Percentiles rank a stretch among this genome's conserved stretches.
These are phyloP conservation scores for Pythium graminicola DNA, from an alignment of 352 stramenopile genomes.

Conservation along the genomic window DNA sequence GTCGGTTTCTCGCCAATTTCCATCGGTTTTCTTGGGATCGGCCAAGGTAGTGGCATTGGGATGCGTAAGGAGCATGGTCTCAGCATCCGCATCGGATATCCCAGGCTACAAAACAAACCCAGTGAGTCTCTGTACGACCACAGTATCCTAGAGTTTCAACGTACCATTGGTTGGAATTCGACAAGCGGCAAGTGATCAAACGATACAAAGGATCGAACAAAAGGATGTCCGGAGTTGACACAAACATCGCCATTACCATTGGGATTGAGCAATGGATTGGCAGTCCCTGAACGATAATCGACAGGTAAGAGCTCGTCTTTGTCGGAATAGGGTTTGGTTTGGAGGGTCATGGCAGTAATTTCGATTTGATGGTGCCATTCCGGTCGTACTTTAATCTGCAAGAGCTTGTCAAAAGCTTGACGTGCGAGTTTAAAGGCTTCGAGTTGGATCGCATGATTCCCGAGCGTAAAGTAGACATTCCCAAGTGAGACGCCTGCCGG, in stretches of 20 bases:
- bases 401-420: slow-evolving; percentile 90
- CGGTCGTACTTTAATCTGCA: slow-evolving; percentile 80
- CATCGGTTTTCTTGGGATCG: slow-evolving; percentile 15
- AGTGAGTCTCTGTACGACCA: too few species aligned
- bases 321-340: slow-evolving; percentile 91
- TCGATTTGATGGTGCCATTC: slow-evolving; percentile 88
- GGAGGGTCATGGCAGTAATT: slow-evolving; percentile 88
- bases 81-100: slow-evolving; percentile 80
- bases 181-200: slow-evolving; percentile 95
- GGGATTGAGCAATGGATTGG: slow-evolving; percentile 90
- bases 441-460: slow-evolving; percentile 86
- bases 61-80: slow-evolving; percentile 70
- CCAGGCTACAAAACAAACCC: slow-evolving; percentile 29
- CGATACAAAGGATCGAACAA: slow-evolving; percentile 92
- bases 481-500: slow-evolving; percentile 85
- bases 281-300: slow-evolving; percentile 91
- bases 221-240: slow-evolving; percentile 91
- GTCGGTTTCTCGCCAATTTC: slow-evolving; percentile 56
- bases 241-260: slow-evolving; percentile 87
- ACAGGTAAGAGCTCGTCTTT: slow-evolving; percentile 91
- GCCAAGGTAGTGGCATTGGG: slow-evolving; percentile 29
- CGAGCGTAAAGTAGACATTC: slow-evolving; percentile 93
- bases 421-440: slow-evolving; percentile 91
- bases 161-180: slow-evolving; percentile 87
- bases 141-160: not conserved